A percentile compares a stretch with the other conserved stretches of the same genome.
phyloP scores from a whole-genome alignment of 257 asterid genomes.

The Rauvolfia tetraphylla region DNA sequence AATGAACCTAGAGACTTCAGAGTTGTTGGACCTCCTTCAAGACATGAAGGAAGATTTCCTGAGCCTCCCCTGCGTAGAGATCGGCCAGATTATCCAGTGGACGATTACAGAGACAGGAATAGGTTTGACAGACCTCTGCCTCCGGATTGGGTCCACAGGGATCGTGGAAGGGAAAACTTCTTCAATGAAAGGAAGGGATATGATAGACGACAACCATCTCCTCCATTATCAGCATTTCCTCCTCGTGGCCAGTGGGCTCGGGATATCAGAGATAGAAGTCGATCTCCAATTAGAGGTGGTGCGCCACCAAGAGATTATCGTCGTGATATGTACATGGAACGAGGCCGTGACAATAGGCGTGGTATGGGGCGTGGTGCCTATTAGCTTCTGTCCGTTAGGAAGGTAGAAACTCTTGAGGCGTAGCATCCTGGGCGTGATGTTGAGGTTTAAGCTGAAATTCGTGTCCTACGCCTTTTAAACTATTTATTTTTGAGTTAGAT shows the following conservation, averaged over 20 bases:
- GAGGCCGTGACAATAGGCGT: constrained; percentile 60
- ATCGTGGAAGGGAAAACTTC: constrained; percentile 54
- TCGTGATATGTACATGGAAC: constrained; percentile 43
- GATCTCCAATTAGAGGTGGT: constrained; percentile 65
- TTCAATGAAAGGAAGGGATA: constrained; percentile 48
- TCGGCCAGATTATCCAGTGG: constrained; percentile 43
- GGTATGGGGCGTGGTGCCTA: constrained; percentile 43
- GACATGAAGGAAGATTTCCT: constrained; percentile 57
- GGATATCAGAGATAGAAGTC: constrained; percentile 61
- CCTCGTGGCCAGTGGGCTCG: constrained; percentile 64
- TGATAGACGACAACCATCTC: constrained; percentile 52
- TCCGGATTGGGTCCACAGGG: constrained; percentile 60
- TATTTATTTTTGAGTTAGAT: background rate
- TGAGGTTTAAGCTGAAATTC: background rate
- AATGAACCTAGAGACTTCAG: constrained; percentile 61
- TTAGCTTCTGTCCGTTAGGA: constrained; percentile 23
- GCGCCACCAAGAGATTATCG: constrained; percentile 45
- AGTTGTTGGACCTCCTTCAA: constrained; percentile 46
- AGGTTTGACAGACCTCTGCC: constrained; percentile 53
- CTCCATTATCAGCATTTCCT: constrained; percentile 34
- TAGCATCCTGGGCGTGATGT: background rate
- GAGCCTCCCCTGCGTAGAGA: constrained; percentile 50
- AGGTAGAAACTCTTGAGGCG: background rate
- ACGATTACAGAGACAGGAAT: constrained; percentile 46
- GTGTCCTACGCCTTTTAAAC: background rate